Base-by-base conservation (phyloP, 371 early-diverging fungal genomes). In the Sporodiniella umbellata region DNA sequence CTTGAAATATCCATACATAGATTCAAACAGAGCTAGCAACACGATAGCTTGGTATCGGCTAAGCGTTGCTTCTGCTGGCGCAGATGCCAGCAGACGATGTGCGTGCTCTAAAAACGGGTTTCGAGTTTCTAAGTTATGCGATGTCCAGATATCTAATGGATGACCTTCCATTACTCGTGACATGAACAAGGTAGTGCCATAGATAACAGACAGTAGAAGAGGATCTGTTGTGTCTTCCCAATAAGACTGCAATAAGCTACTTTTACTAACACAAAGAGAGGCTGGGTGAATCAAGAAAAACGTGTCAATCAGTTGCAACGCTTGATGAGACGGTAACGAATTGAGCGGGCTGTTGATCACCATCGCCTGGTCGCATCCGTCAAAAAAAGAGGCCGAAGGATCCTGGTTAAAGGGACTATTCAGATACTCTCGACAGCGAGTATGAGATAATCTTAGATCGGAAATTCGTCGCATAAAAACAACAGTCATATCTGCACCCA, bases 71-170 rank as follows among this genome's bases (percentile, higher is more conserved):
- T 62, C 52, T n/a, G 64, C 40, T 10, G 53, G 33, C 7, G 30
- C 39, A 33, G 55, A 53, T 18, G 56, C 33, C 7, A 67, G 44
- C 7, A 68, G 11, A 8, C 40, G 7, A 42, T 70, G 53, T 2
- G 68, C 68, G 46, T 70, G 62, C 21, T 66, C 60, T n/a, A 70
- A 25, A 38, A 70, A 70, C 0, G 58, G 47, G 44, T 63, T 66
- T 22, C 69, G 48, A 12, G 38, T 53, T n/a, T 52, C 40, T 30
- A 39, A 35, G 12, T 47, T 39, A 3, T 42, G 5, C 1, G 54
- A 53, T 12, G 53, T 31, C 56, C 56, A 59, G 21, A 67, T 19
- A 12, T 25, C 26, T n/a, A 67, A 8, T 7, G 58, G 59, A 4
- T 57, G 44, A 14, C 64, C 64, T 11, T 61, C 68, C 11, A 53